These are phyloP conservation scores for Talaromyces amestolkiae DNA, from an alignment of 2,329 filamentous ascomycete species.

Conservation along the genomic window DNA sequence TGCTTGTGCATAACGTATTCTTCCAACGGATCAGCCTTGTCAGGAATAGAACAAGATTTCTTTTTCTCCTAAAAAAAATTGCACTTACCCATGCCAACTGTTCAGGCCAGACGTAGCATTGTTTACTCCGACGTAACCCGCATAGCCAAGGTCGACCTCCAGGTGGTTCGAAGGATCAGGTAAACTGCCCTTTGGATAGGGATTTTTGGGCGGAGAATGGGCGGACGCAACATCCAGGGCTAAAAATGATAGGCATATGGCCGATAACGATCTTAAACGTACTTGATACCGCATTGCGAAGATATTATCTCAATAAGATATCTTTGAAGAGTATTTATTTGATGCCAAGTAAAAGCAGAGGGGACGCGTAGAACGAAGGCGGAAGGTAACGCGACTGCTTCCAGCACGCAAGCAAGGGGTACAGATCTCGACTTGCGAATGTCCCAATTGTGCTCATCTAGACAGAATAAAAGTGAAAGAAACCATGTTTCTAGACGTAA, in stretches of 20 bases:
- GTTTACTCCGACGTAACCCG: constrained; percentile 44
- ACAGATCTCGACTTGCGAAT: neutral
- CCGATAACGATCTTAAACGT: neutral
- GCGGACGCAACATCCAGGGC: neutral
- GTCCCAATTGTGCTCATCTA: neutral
- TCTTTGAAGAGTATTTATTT: neutral
- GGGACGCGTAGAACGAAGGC: neutral
- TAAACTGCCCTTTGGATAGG: constrained; percentile 1
- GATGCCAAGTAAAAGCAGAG: neutral
- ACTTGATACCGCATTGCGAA: neutral
- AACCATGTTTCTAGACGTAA: neutral
- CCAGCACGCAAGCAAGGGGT: neutral
- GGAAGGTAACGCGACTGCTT: neutral
- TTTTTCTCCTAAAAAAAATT: neutral
- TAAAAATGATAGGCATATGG: neutral
- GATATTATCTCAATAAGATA: neutral
- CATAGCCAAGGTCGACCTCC: constrained; percentile 48
- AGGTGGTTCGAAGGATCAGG: constrained; percentile 19
- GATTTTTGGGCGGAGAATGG: constrained; percentile 5
- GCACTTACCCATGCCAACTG: constrained; percentile 45
- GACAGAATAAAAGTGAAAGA: neutral
- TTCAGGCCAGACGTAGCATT: constrained; percentile 43
- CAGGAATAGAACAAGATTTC: neutral
- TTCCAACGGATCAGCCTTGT: constrained; percentile 12
- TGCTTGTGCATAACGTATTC: constrained; percentile 36